These are phyloP conservation scores for Hyphopichia fennica DNA, from an alignment of 1,139 yeast genomes.

Conservation along the genomic window DNA sequence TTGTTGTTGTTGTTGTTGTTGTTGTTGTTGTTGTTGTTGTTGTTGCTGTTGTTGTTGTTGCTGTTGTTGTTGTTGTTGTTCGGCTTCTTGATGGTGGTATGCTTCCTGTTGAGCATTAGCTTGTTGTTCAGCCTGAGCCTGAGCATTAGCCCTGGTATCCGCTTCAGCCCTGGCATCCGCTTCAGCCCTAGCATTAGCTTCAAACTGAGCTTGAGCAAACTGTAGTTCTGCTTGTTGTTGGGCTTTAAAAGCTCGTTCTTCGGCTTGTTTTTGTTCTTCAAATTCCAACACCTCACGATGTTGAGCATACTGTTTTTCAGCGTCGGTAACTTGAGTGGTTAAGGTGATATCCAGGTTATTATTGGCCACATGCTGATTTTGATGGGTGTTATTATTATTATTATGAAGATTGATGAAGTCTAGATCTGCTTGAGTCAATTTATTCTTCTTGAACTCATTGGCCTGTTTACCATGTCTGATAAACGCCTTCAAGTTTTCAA, in stretches of 20 bases:
- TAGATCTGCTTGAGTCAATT: not conserved
- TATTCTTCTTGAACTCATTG: slow-evolving; percentile 33
- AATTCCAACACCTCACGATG: slow-evolving; percentile 3
- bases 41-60: slow-evolving; percentile 8
- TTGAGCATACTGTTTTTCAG: not conserved
- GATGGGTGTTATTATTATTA: not conserved
- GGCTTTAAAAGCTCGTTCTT: not conserved
- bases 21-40: slow-evolving; percentile 7
- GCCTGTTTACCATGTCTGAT: slow-evolving; percentile 87
- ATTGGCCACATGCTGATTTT: not conserved
- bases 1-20: slow-evolving; percentile 12
- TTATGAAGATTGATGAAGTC: not conserved
- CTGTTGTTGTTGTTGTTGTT: slow-evolving; percentile 7
- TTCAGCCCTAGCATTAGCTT: not conserved
- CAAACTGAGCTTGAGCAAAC: not conserved
- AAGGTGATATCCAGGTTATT: not conserved
- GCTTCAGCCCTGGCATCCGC: slow-evolving; percentile 1
- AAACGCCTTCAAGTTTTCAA: slow-evolving; percentile 70
- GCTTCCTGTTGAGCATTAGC: not conserved
- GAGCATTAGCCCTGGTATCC: slow-evolving; percentile 1
- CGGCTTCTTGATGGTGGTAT: slow-evolving; percentile 11
- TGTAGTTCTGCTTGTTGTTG: slow-evolving; percentile 2
- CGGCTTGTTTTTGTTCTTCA: not conserved
- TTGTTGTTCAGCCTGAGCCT: not conserved
- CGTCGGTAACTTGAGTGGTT: not conserved